Percentiles rank a stretch among this genome's conserved stretches.
phyloP scores from a whole-genome alignment of 2,329 filamentous ascomycete genomes.

The Chalaropsis ovoidea region DNA sequence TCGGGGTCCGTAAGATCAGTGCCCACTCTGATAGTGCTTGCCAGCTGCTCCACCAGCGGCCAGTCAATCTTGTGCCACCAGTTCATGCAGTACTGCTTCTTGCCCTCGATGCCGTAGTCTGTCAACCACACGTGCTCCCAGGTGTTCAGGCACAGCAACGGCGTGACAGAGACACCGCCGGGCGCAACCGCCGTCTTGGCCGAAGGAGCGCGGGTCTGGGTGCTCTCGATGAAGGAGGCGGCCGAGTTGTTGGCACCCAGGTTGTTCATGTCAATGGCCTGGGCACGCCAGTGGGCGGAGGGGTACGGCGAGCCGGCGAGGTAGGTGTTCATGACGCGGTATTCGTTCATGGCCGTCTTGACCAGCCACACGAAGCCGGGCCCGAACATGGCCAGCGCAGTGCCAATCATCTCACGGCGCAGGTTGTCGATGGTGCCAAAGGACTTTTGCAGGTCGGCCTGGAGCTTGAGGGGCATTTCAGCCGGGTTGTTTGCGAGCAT shows the following conservation, averaged over 20 bases:
- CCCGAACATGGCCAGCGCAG: slow-evolving; percentile 85
- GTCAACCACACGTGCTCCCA: slow-evolving; percentile 91
- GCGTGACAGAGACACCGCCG: slow-evolving; percentile 58
- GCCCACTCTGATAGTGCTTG: slow-evolving; percentile 23
- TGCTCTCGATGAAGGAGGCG: slow-evolving; percentile 31
- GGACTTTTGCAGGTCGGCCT: slow-evolving; percentile 50
- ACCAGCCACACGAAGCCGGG: slow-evolving; percentile 97
- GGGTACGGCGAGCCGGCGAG: slow-evolving; percentile 82
- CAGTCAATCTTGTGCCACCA: slow-evolving; percentile 92
- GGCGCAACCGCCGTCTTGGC: slow-evolving; percentile 35
- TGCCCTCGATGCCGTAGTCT: slow-evolving; percentile 67
- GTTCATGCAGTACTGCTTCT: slow-evolving; percentile 60
- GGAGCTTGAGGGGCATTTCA: slow-evolving; percentile 48
- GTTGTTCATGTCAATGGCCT: slow-evolving; percentile 61
- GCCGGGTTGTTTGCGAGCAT: slow-evolving; percentile 38
- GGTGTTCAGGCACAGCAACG: slow-evolving; percentile 83
- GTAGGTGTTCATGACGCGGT: slow-evolving; percentile 76
- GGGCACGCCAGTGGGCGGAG: slow-evolving; percentile 69
- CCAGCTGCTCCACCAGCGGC: slow-evolving; percentile 51
- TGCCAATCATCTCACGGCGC: slow-evolving; percentile 65
- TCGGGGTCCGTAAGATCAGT: slow-evolving; percentile 13
- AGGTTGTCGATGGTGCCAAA: slow-evolving; percentile 81
- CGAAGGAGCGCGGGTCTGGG: slow-evolving; percentile 22
- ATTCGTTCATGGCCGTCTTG: slow-evolving; percentile 41
- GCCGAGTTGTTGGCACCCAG: slow-evolving; percentile 36